Percentiles rank a stretch among this genome's conserved stretches.
Conservation (phyloP, 2,329 filamentous ascomycete species). For the Microsporum audouinii region DNA sequence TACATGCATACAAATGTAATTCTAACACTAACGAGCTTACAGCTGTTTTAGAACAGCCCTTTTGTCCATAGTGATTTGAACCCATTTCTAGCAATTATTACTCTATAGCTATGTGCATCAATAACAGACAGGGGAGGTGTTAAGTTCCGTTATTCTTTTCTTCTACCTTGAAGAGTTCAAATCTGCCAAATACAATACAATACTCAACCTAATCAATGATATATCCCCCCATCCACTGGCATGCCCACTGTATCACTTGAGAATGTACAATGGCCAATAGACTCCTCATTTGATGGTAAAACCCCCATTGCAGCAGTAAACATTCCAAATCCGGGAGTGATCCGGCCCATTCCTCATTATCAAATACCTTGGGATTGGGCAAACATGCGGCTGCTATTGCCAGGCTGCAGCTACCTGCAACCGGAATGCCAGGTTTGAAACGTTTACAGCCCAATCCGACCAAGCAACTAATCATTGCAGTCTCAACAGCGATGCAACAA, state of each 20-base stretch:
- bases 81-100: too few relatives aligned
- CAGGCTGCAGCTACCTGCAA: slow-evolving; percentile 24
- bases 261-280: background rate
- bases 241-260: background rate
- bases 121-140: too few relatives aligned
- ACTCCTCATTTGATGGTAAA: background rate
- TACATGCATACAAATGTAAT: background rate
- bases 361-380: background rate
- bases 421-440: slow-evolving; percentile 19
- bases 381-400: slow-evolving; percentile 10
- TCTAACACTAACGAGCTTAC: background rate
- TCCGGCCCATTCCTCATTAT: background rate
- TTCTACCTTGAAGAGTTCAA: background rate
- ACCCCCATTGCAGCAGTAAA: background rate
- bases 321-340: background rate
- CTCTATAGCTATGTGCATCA: too few relatives aligned
- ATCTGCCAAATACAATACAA: background rate
- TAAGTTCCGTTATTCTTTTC: background rate
- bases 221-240: background rate
- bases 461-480: slow-evolving; percentile 10
- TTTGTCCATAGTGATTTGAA: too few relatives aligned
- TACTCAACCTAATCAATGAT: background rate
- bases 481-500: slow-evolving; percentile 12
- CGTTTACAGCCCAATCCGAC: slow-evolving; percentile 13
- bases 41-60: too few relatives aligned